Evolutionary conservation across 2,329 filamentous ascomycete genomes (phyloP), one percentile per base, ranked within the genome.

Genomic region (Alternaria brassicicola): DNA sequence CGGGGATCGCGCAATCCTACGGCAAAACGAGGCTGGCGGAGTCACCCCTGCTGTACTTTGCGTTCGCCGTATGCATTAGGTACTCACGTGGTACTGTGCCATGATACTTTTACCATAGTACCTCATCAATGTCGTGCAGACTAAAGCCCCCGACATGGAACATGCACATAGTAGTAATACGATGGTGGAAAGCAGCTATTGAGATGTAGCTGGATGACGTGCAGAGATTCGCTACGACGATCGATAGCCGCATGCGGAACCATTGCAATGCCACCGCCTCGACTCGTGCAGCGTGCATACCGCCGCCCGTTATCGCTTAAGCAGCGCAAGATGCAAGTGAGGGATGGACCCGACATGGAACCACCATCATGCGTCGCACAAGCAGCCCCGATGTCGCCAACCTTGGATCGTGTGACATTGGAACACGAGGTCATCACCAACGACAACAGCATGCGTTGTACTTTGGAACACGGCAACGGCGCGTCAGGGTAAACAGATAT

Each of bases 1-100:
- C 49, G 54, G 48, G 54, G 54, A 39, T 46, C 19, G 43, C 35
- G 43, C 19, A 39, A 39, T 47, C 43, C 43, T 35, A 9, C 43
- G 13, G 19, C 30, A 33, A 36, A 17, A 36, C n/a, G 33, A 36
- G 33, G n/a, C 33, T 36, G 33, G 33, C n/a, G 33, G 33, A 19
- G 33, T n/a, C 3, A 17, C 33, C 19, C 33, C n/a, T 36, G 33
- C 33, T 10, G 33, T 36, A n/a, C 3, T 19, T 15, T 17, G 33
- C 8, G 33, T 36, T 17, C 7, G 33, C 7, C 8, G n/a, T 36
- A 6, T 36, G 33, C 4, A 36, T n/a, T 10, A 19, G 7, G n/a
- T 9, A n/a, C 8, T n/a, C 15, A 1, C 43, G 8, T 21, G 43
- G 12, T 25, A 42, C 39, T 26, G 39, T 9, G 23, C 39, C 39